These are phyloP conservation scores for Penicillium egyptiacum DNA, from an alignment of 495 filamentous ascomycete genomes.

Conservation along the genomic window DNA sequence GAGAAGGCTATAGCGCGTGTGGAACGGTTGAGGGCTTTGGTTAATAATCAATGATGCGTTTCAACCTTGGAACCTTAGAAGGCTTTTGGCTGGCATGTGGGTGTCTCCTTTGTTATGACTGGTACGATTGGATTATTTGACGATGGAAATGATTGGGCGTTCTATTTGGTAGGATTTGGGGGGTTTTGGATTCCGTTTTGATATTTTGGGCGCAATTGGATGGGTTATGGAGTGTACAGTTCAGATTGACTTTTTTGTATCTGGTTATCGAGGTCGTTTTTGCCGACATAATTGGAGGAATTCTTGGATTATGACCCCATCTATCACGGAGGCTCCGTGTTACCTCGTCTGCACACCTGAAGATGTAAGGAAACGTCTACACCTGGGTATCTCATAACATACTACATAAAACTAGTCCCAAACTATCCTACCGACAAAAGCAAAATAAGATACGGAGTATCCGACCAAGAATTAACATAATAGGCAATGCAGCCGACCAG, in stretches of 20 bases:
- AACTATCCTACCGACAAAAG: not conserved
- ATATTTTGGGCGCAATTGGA: conserved; percentile 8
- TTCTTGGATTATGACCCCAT: not conserved
- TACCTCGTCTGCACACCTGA: not conserved
- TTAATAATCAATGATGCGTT: conserved; percentile 41
- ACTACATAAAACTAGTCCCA: not conserved
- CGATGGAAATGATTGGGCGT: conserved; percentile 18
- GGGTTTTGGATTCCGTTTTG: conserved; percentile 14
- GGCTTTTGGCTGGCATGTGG: not conserved
- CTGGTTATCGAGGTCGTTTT: not conserved
- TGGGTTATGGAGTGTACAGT: not conserved
- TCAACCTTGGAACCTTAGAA: not conserved
- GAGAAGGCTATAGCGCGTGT: conserved; percentile 77
- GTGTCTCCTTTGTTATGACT: conserved; percentile 21
- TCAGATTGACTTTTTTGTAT: not conserved
- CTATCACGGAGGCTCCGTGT: conserved; percentile 4
- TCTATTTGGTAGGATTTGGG: conserved; percentile 8
- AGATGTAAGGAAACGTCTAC: not conserved
- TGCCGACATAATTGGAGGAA: not conserved
- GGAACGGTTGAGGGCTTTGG: conserved; percentile 71
- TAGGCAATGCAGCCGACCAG: not conserved
- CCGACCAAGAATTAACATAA: too few species aligned
- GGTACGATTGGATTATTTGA: conserved; percentile 21
- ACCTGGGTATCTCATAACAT: too few species aligned
- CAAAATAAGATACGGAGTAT: not conserved